Base-by-base conservation (phyloP, 1,284 basidiomycete species). In the Tetrapyrgos nigripes region DNA sequence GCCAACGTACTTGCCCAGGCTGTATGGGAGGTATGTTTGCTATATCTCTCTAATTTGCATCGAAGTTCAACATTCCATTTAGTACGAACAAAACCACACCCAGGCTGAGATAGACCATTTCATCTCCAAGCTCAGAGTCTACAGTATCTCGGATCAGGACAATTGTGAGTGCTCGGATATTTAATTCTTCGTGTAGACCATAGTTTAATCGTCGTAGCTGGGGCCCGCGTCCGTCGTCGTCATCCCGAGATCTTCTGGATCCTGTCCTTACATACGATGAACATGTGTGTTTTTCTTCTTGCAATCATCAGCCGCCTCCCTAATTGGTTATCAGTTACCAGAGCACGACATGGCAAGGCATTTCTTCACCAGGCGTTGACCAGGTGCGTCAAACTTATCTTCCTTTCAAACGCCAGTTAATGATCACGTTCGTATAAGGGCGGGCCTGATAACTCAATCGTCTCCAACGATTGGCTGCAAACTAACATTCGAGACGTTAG, bases 111-210 rank as follows among this genome's bases (percentile, higher is more conserved):
- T 51, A 2, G 54, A 51, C 2, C 28, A 46, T 14, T 62, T 62
- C 33, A 21, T 59, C 5, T 44, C 49, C 2, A 62, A 62, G 37
- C 45, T 62, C 31, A 33, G 54, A 3, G 57, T 62, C 6, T 62
- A 62, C 28, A 58, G 52, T 45, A 62, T 57, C 17, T 58, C 56
- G 14, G 61, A 62, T 33, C 61, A 62, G 26, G 61, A 62, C 27
- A 44, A 62, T 28, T 33, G 52, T 53, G 40, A 50, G 48, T 26
- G 19, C 23, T 52, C 31, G 13, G 23, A 37, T 48, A 13, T 45
- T n/a, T 27, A 26, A 14, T 48, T 17, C 27, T 17, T 3, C 2
- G 28, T 17, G 17, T 17, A 17, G 9, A 3, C 17, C 46, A 4
- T 2, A 23, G n/a, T 17, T 26, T 23, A n/a, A 28, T 48, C 17